Conservation (phyloP, 2,329 filamentous ascomycete genomes). For the Elsinoe batatas region DNA sequence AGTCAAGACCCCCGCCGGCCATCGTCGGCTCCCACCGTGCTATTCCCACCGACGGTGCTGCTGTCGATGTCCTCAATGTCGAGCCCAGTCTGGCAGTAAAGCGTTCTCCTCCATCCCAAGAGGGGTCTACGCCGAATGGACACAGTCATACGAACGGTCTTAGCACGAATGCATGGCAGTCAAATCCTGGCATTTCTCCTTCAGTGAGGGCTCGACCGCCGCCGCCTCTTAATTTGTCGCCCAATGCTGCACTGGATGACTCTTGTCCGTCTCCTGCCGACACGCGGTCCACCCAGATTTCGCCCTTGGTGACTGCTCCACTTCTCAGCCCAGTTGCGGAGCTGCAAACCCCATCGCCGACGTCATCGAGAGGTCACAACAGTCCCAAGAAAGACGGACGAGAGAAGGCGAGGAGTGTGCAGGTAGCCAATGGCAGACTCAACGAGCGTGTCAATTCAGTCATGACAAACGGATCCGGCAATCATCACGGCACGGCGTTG, state of each 20-base stretch:
- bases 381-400: slow-evolving; percentile 5
- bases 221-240: slow-evolving; percentile 41
- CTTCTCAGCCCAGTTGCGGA: slow-evolving; percentile 65
- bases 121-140: not conserved
- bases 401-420: slow-evolving; percentile 18
- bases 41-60: not conserved
- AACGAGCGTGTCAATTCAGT: slow-evolving; percentile 18
- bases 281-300: slow-evolving; percentile 2
- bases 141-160: not conserved
- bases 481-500: slow-evolving; percentile 11
- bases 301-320: slow-evolving; percentile 23
- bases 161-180: not conserved
- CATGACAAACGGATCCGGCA: not conserved
- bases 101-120: not conserved
- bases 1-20: not conserved
- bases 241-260: slow-evolving; percentile 30
- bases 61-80: not conserved
- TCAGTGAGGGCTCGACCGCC: slow-evolving; percentile 35
- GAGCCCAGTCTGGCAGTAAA: not conserved
- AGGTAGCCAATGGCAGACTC: slow-evolving; percentile 24
- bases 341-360: slow-evolving; percentile 61
- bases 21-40: not conserved
- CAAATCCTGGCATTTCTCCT: slow-evolving; percentile 2
- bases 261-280: slow-evolving; percentile 1
- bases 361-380: slow-evolving; percentile 46